These are phyloP conservation scores for Tetrahymena elliotti DNA, from an alignment of 73 alveolate genomes.

Conservation along the genomic window DNA sequence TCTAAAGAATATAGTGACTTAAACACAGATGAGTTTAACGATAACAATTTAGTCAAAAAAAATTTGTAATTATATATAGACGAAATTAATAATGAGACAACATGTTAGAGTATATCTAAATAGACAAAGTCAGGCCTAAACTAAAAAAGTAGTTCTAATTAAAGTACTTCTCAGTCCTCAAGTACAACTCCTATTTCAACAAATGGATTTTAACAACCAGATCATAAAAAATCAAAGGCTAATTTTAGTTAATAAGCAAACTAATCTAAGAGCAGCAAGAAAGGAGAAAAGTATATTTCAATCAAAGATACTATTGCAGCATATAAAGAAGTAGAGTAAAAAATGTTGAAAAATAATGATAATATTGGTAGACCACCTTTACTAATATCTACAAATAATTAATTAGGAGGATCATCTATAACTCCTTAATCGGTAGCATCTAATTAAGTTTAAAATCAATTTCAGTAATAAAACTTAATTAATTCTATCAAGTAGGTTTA, in stretches of 20 bases:
- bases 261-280: neutral
- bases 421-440: neutral
- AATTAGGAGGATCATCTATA: neutral
- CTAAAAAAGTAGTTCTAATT: neutral
- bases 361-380: neutral
- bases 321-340: neutral
- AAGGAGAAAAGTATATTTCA: neutral
- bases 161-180: neutral
- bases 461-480: neutral
- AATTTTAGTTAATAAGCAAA: neutral
- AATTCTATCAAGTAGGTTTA: neutral
- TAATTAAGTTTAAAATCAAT: neutral
- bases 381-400: neutral
- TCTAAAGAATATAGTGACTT: neutral
- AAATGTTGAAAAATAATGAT: neutral
- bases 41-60: neutral
- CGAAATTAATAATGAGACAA: neutral
- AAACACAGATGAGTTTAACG: neutral
- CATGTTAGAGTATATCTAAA: neutral
- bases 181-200: neutral
- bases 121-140: neutral
- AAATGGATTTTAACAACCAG: neutral
- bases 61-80: neutral
- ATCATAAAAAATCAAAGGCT: neutral
- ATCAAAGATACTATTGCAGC: neutral